Percentiles rank a stretch among this genome's conserved stretches.
These are phyloP conservation scores for Coniochaeta sp. DNA, from an alignment of 2,329 filamentous ascomycete genomes.

Conservation along the genomic window DNA sequence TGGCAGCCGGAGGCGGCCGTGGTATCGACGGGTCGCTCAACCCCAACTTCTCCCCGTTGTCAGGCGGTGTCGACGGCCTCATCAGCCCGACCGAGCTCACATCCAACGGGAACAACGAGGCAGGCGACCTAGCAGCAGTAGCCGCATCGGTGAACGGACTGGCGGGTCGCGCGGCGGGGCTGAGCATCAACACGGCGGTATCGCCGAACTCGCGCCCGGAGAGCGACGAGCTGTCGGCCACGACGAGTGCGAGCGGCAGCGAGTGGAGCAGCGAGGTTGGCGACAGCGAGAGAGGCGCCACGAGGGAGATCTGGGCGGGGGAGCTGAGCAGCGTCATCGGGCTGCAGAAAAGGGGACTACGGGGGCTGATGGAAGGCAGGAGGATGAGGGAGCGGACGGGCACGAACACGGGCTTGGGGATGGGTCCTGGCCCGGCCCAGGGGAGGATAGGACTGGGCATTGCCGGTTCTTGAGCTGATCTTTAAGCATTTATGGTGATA, in stretches of 20 bases:
- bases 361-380: conserved; percentile 90
- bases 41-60: conserved; percentile 53
- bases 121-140: conserved; percentile 15
- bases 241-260: conserved; percentile 42
- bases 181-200: conserved; percentile 42
- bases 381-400: conserved; percentile 68
- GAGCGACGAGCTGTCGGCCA: conserved; percentile 41
- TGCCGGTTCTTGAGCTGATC: conserved; percentile 30
- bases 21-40: conserved; percentile 64
- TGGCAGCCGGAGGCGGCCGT: conserved; percentile 90
- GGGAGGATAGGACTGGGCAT: conserved; percentile 45
- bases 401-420: conserved; percentile 19
- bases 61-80: conserved; percentile 35
- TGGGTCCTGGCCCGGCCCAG: conserved; percentile 12
- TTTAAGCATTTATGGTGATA: not conserved
- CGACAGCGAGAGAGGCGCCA: conserved; percentile 36
- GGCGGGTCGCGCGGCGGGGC: conserved; percentile 25
- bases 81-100: conserved; percentile 9
- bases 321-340: conserved; percentile 87
- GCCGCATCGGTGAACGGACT: conserved; percentile 17
- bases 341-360: conserved; percentile 83
- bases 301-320: conserved; percentile 68
- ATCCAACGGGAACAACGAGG: conserved; percentile 8
- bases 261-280: conserved; percentile 51
- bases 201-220: conserved; percentile 25